Evolutionary conservation across 2,329 filamentous ascomycete genomes (phyloP).

Genomic region (Exophiala sideris): DNA sequence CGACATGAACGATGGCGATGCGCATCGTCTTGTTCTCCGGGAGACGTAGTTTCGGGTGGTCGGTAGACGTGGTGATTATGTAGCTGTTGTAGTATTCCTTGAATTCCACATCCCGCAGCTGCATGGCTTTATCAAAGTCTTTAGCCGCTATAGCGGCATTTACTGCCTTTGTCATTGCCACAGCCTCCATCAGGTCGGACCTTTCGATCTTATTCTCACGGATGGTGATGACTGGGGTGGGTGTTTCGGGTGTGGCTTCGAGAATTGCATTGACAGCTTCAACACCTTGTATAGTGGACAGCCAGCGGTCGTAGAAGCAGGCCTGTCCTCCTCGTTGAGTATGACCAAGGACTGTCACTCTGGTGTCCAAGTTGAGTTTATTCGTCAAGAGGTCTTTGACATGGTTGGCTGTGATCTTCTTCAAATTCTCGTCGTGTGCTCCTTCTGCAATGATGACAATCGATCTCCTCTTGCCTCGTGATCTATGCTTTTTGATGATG

Average conservation of each 20-base stretch:
- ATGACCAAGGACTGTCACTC: slow-evolving; percentile 91
- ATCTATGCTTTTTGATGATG: slow-evolving; percentile 75
- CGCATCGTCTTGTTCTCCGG: slow-evolving; percentile 78
- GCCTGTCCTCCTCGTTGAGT: slow-evolving; percentile 94
- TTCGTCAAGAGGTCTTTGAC: slow-evolving; percentile 86
- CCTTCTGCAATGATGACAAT: slow-evolving; percentile 98
- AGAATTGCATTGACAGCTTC: slow-evolving; percentile 91
- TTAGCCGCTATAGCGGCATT: slow-evolving; percentile 76
- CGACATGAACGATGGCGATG: slow-evolving; percentile 94
- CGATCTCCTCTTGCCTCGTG: slow-evolving; percentile 89
- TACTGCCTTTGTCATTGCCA: slow-evolving; percentile 79
- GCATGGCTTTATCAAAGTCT: slow-evolving; percentile 85
- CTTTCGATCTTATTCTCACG: slow-evolving; percentile 97
- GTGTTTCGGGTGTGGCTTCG: slow-evolving; percentile 81
- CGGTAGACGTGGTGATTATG: slow-evolving; percentile 81
- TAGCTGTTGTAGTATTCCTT: slow-evolving; percentile 88
- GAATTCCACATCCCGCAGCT: slow-evolving; percentile 86
- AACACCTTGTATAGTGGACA: slow-evolving; percentile 88
- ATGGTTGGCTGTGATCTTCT: slow-evolving; percentile 74
- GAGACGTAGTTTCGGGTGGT: slow-evolving; percentile 65
- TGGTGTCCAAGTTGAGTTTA: slow-evolving; percentile 79
- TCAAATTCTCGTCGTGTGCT: slow-evolving; percentile 77
- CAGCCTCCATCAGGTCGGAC: slow-evolving; percentile 83
- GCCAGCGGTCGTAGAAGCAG: slow-evolving; percentile 90
- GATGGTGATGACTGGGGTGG: slow-evolving; percentile 92